Evolutionary conservation across 1,284 basidiomycete species (phyloP).

Genomic region (Pterulicium gracile): DNA sequence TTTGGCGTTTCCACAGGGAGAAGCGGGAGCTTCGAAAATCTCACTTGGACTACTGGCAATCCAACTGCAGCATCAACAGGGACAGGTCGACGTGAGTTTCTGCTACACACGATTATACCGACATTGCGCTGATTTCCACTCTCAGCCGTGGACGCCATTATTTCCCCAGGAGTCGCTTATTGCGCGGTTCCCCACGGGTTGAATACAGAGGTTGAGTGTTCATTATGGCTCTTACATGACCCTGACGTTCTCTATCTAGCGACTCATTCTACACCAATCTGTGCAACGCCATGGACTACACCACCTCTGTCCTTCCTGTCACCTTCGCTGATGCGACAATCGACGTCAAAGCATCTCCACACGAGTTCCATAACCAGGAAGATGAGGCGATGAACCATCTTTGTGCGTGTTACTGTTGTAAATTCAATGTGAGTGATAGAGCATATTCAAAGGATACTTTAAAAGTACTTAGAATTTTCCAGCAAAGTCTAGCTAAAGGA

Average conservation of each 20-base stretch:
- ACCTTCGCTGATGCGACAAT: conserved; percentile 38
- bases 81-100: conserved; percentile 27
- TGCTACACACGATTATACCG: too few relatives aligned
- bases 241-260: conserved; percentile 11
- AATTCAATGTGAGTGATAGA: too few relatives aligned
- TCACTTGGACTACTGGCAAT: conserved; percentile 32
- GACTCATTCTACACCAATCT: conserved; percentile 44
- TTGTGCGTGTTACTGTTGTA: conserved; percentile 30
- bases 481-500: too few relatives aligned
- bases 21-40: conserved; percentile 23
- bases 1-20: conserved; percentile 28
- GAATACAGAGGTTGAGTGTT: conserved; percentile 25
- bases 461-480: too few relatives aligned
- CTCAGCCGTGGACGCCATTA: conserved; percentile 49
- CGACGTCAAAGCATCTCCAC: conserved; percentile 29
- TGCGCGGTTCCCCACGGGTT: conserved; percentile 44
- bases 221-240: conserved; percentile 6
- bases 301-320: conserved; percentile 51
- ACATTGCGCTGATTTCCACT: too few relatives aligned
- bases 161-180: conserved; percentile 42
- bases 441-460: too few relatives aligned
- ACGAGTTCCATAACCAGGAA: conserved; percentile 24
- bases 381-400: conserved; percentile 30
- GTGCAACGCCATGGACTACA: conserved; percentile 58
- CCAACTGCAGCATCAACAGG: conserved; percentile 23